Percentiles rank a stretch among this genome's conserved stretches.
Evolutionary conservation across 495 filamentous ascomycete genomes (phyloP).

Genomic region (Aspergillus egyptiacus): DNA sequence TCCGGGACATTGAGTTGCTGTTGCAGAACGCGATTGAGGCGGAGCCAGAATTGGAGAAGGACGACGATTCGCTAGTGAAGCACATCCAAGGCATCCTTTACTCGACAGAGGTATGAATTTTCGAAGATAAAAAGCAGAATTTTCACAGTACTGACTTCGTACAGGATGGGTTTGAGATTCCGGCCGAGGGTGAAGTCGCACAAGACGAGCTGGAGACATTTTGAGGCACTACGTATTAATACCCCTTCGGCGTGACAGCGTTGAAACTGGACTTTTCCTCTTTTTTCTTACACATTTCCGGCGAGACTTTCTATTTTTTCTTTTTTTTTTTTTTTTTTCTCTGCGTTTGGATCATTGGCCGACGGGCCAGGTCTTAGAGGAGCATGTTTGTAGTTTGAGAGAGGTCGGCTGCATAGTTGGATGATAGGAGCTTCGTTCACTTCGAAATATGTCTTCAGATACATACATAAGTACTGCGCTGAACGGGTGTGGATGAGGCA

Average conservation of each 20-base stretch:
- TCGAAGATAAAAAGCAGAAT: not conserved
- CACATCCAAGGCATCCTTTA: constrained; percentile 94
- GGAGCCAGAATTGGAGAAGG: constrained; percentile 85
- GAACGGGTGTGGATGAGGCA: no score
- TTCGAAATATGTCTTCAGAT: not conserved
- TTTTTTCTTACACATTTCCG: constrained; percentile 5
- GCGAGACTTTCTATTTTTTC: constrained; percentile 2
- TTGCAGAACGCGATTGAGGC: constrained; percentile 87
- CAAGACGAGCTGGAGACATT: constrained; percentile 49
- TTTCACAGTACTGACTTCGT: constrained; percentile 4
- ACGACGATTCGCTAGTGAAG: constrained; percentile 84
- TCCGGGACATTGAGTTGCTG: constrained; percentile 92
- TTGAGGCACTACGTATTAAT: constrained; percentile 27
- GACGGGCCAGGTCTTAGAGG: constrained; percentile 4
- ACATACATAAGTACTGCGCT: not conserved
- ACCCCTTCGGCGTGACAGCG: constrained; percentile 20
- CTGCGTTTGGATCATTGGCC: constrained; percentile 4
- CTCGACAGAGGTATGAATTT: constrained; percentile 71
- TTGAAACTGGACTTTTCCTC: constrained; percentile 10
- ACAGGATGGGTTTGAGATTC: constrained; percentile 52
- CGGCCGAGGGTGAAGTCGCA: constrained; percentile 32
- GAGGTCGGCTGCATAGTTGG: not conserved
- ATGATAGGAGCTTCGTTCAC: not conserved
- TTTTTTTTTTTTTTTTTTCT: not conserved
- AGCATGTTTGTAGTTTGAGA: constrained; percentile 2